Conservation (phyloP, 257 asterid species). For the Salvia miltiorrhiza region DNA sequence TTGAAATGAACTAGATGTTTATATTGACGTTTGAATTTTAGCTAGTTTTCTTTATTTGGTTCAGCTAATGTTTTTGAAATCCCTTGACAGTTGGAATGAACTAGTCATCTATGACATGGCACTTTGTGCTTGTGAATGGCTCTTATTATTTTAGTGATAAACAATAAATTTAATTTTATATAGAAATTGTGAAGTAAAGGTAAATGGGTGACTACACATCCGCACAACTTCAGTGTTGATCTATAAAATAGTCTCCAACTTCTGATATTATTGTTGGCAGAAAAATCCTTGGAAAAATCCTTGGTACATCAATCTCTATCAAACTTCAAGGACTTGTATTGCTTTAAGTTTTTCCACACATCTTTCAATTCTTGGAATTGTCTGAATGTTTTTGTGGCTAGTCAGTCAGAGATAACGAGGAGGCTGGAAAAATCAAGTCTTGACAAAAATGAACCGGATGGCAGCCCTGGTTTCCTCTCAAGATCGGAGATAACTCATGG, state of each 20-base stretch:
- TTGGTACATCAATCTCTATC: not conserved
- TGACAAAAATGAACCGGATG: slow-evolving; percentile 48
- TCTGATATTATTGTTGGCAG: not conserved
- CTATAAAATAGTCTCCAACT: no score
- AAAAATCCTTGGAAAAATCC: not conserved
- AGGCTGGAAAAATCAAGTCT: slow-evolving; percentile 74
- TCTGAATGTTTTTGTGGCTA: slow-evolving; percentile 82
- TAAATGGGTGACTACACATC: not conserved
- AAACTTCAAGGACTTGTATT: slow-evolving; percentile 3
- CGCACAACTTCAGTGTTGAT: not conserved
- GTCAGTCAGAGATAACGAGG: slow-evolving; percentile 95
- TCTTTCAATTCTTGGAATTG: slow-evolving; percentile 28
- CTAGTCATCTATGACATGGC: slow-evolving; percentile 1
- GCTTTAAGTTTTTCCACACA: slow-evolving; percentile 5
- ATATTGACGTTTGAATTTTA: not conserved
- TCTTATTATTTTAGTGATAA: not conserved
- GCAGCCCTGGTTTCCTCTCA: slow-evolving; percentile 76
- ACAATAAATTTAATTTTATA: not conserved
- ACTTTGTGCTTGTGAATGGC: slow-evolving; percentile 22
- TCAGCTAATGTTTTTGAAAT: not conserved
- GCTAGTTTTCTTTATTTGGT: slow-evolving; percentile 8
- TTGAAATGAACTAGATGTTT: not conserved
- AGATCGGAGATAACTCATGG: slow-evolving; percentile 79
- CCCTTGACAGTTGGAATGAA: not conserved
- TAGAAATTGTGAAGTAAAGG: not conserved